These are phyloP conservation scores for Hygrophoropsis aurantiaca DNA, from an alignment of 768 basidiomycete species.

Conservation along the genomic window DNA sequence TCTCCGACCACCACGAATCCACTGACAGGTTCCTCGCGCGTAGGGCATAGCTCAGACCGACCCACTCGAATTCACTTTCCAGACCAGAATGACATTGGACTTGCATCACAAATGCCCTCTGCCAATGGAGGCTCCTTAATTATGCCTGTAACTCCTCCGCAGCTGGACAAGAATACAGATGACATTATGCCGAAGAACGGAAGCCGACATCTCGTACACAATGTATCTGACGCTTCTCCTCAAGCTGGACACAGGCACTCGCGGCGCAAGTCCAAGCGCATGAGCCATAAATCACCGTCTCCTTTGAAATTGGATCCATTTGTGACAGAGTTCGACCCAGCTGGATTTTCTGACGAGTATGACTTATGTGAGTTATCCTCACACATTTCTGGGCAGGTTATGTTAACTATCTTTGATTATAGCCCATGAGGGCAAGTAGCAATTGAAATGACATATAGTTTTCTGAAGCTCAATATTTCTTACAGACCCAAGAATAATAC, in stretches of 20 bases:
- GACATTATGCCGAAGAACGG: too few species aligned
- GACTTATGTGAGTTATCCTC: slow-evolving; percentile 60
- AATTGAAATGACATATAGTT: slow-evolving; percentile 1
- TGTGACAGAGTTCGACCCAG: slow-evolving; percentile 36
- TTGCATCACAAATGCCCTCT: slow-evolving; percentile 31
- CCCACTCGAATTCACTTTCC: slow-evolving; percentile 36
- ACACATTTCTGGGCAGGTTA: neutral
- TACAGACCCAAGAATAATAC: slow-evolving; percentile 75
- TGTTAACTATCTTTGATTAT: slow-evolving; percentile 5
- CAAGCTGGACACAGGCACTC: slow-evolving; percentile 14
- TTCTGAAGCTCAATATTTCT: slow-evolving; percentile 11
- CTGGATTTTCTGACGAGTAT: slow-evolving; percentile 71
- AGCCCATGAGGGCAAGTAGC: slow-evolving; percentile 76
- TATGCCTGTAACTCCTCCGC: slow-evolving; percentile 11
- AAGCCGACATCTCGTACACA: too few species aligned
- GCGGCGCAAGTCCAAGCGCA: slow-evolving; percentile 17
- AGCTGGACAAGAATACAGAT: slow-evolving; percentile 14
- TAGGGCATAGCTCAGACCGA: slow-evolving; percentile 6
- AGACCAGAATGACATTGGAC: slow-evolving; percentile 25
- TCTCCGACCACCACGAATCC: slow-evolving; percentile 17
- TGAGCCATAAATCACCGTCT: slow-evolving; percentile 12
- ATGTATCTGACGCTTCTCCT: too few species aligned
- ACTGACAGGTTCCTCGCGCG: slow-evolving; percentile 13
- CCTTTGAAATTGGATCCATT: slow-evolving; percentile 25
- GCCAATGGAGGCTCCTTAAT: slow-evolving; percentile 17